These are phyloP conservation scores for Cladosporium sp. DNA, from an alignment of 2,329 filamentous ascomycete species.

Conservation along the genomic window DNA sequence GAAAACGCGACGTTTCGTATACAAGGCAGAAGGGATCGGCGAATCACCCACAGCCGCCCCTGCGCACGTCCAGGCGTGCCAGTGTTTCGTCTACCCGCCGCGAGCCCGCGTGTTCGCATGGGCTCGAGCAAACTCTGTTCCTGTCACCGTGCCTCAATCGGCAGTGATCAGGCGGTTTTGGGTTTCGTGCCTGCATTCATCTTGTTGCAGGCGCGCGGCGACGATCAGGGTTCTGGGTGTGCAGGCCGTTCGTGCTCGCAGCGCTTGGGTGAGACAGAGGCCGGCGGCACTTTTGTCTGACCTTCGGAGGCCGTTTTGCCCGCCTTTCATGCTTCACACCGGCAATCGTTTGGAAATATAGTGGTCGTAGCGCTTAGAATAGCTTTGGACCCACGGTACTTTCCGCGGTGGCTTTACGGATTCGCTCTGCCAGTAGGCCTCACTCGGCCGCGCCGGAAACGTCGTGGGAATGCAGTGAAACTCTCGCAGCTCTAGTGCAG, in stretches of 20 bases:
- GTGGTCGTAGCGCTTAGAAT: conserved; percentile 18
- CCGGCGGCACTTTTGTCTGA: conserved; percentile 14
- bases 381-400: conserved; percentile 16
- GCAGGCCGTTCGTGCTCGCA: conserved; percentile 18
- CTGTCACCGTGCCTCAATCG: conserved; percentile 16
- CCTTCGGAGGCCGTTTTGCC: conserved; percentile 2
- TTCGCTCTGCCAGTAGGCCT: conserved; percentile 4
- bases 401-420: conserved; percentile 19
- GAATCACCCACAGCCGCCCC: conserved; percentile 5
- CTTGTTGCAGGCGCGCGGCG: conserved; percentile 12
- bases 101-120: conserved; percentile 19
- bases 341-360: conserved; percentile 19
- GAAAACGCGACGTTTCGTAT: conserved; percentile 16
- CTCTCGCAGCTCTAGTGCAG: conserved; percentile 16
- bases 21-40: background rate
- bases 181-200: conserved; percentile 18
- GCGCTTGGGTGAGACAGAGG: conserved; percentile 5
- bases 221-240: conserved; percentile 18
- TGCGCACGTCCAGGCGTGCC: conserved; percentile 15
- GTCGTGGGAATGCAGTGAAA: conserved; percentile 10
- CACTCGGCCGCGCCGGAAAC: conserved; percentile 12
- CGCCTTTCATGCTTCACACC: conserved; percentile 15
- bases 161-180: background rate
- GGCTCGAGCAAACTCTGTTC: conserved; percentile 18
- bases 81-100: conserved; percentile 16